These are phyloP conservation scores for Jackrogersella minutella DNA, from an alignment of 495 filamentous ascomycete species.

Conservation along the genomic window DNA sequence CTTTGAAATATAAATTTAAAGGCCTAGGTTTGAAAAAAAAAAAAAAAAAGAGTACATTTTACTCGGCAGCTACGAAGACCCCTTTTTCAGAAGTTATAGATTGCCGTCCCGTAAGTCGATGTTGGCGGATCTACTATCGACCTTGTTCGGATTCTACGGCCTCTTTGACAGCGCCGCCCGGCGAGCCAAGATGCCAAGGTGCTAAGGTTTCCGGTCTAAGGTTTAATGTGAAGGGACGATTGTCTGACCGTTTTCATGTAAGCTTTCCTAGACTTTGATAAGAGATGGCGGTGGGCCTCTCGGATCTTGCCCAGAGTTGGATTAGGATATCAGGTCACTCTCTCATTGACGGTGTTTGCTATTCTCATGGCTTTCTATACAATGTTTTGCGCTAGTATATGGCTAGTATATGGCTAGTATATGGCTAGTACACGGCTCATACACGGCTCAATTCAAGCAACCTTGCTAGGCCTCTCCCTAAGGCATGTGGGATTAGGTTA, in stretches of 20 bases:
- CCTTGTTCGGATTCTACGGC: too few relatives aligned
- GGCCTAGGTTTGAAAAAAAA: too few relatives aligned
- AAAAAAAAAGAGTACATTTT: too few relatives aligned
- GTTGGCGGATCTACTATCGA: too few relatives aligned
- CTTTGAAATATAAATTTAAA: too few relatives aligned
- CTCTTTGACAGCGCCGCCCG: neutral
- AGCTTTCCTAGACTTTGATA: neutral
- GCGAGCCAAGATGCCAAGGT: constrained; percentile 15
- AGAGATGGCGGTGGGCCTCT: neutral
- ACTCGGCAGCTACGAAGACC: too few relatives aligned
- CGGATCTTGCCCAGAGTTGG: neutral
- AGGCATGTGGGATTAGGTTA: neutral
- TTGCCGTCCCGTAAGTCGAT: too few relatives aligned
- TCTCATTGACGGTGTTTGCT: neutral
- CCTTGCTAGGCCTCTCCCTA: too few relatives aligned
- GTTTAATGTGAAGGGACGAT: neutral
- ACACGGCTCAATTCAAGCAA: too few relatives aligned
- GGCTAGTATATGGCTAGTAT: too few relatives aligned
- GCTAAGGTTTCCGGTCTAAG: neutral
- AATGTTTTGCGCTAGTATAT: neutral
- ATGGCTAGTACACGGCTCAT: too few relatives aligned
- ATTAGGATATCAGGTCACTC: neutral
- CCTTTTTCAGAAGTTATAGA: too few relatives aligned
- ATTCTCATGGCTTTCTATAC: neutral
- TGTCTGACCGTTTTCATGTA: constrained; percentile 1